Evolutionary conservation across 495 filamentous ascomycete genomes (phyloP).

Genomic region (Rhizodiscina lignyota): DNA sequence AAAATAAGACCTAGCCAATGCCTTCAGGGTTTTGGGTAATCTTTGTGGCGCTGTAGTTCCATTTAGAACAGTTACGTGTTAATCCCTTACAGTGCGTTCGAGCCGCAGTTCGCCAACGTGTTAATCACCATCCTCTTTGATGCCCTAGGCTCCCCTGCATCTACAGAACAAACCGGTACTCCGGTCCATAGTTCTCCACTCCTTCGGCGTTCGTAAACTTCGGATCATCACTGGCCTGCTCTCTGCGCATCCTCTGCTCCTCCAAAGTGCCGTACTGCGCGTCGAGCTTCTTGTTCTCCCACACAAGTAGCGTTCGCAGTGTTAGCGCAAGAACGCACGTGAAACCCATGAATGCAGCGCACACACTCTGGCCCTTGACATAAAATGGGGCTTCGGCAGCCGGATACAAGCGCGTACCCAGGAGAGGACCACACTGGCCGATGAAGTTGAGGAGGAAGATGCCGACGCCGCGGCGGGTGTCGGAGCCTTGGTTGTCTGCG

Average conservation of each 20-base stretch:
- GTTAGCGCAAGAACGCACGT: constrained; percentile 29
- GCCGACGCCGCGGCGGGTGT: constrained; percentile 37
- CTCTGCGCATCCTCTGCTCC: background rate
- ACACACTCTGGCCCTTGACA: constrained; percentile 38
- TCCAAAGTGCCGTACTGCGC: constrained; percentile 6
- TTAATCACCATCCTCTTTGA: too few relatives aligned
- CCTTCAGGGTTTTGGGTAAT: too few relatives aligned
- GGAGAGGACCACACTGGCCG: constrained; percentile 44
- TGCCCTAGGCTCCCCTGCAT: too few relatives aligned
- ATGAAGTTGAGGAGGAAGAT: constrained; percentile 41
- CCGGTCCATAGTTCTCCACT: constrained; percentile 11
- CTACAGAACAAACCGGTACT: constrained; percentile 11
- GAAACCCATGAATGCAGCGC: constrained; percentile 38
- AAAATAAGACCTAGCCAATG: too few relatives aligned
- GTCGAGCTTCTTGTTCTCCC: constrained; percentile 24
- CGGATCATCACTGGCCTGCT: background rate
- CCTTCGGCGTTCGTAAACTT: constrained; percentile 1
- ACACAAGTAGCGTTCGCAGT: constrained; percentile 29
- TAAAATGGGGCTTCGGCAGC: constrained; percentile 39
- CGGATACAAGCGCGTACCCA: constrained; percentile 46
- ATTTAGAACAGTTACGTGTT: too few relatives aligned
- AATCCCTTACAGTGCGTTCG: too few relatives aligned
- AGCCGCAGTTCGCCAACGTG: too few relatives aligned
- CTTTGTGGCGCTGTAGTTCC: too few relatives aligned
- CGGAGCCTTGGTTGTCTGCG: constrained; percentile 34